Base-by-base conservation (phyloP, 345 rosid species). In the Eucalyptus regnans region DNA sequence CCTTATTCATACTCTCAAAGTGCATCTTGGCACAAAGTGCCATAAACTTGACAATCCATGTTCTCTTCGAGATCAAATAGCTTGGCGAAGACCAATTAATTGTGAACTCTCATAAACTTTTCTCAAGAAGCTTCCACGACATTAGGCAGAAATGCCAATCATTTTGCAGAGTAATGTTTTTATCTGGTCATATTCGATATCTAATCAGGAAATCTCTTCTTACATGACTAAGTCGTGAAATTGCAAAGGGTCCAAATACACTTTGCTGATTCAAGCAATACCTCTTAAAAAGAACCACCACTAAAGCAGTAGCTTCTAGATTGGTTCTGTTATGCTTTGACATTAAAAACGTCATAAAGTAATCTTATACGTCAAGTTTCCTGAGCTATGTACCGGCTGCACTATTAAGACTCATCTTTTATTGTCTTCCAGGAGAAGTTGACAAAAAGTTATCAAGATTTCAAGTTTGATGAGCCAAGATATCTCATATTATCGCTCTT, bases 391-490 rank as follows among this genome's bases (percentile, higher is more conserved):
- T 56, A 44, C 2, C 12, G n/a, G 76, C 13, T 58, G 58, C 33
- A 76, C 33, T 79, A 7, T 18, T 43, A 2, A 81, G 20, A 12
- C 50, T 89, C 43, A n/a, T 68, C 44, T 76, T 85, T 84, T 88
- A 37, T 64, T 89, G 51, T 84, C 81, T 86, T 44, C 87, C 90
- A 96, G 98, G 99, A 96, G 92, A 94, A 91, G 93, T 92, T 95
- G 60, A 93, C 89, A 66, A 96, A 96, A 92, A 95, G 93, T 50
- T 96, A 93, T 86, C 91, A 94, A 88, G 96, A 97, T 90, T 92
- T 91, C 88, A 96, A 95, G 90, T 97, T 96, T 91, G 94, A 92
- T 86, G 95, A 94, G 89, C 99, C 98, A 48, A 94, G 90, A 90
- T 94, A 91, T 88, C 85, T 92, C 93, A 93, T 90, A 94, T 93